phyloP scores from a whole-genome alignment of 345 rosid species.

The Streptanthus diversifolius region DNA sequence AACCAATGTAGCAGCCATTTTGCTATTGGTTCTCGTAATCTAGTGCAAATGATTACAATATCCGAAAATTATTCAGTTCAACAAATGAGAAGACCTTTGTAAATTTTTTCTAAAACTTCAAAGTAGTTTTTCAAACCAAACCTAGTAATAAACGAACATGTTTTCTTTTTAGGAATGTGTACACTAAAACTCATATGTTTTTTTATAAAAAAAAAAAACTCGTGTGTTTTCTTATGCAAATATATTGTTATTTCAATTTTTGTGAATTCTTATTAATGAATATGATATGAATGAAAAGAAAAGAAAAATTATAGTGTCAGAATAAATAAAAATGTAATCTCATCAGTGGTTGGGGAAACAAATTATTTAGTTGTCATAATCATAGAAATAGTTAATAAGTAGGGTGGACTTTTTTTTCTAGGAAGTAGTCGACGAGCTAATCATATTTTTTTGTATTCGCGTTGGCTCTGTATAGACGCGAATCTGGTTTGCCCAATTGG shows the following conservation, averaged over 20 bases:
- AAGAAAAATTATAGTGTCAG: background rate
- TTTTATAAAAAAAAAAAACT: too few relatives aligned
- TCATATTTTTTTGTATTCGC: background rate
- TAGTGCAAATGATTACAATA: too few relatives aligned
- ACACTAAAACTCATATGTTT: background rate
- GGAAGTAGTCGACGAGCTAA: background rate
- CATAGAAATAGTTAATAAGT: background rate
- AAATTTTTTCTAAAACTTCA: too few relatives aligned
- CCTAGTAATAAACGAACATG: too few relatives aligned
- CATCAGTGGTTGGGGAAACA: background rate
- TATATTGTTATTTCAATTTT: background rate
- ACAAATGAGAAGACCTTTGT: too few relatives aligned
- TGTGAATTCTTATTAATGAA: background rate
- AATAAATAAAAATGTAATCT: background rate
- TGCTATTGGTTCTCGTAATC: background rate
- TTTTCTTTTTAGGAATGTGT: too few relatives aligned
- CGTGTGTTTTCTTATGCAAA: background rate
- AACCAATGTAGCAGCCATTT: background rate
- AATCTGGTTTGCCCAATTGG: background rate
- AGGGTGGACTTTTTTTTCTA: constrained; percentile 12
- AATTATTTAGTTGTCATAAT: background rate
- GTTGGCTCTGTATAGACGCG: background rate
- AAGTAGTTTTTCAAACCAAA: too few relatives aligned
- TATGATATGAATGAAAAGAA: background rate
- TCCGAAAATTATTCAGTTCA: too few relatives aligned